A percentile compares a stretch with the other conserved stretches of the same genome.
Conservation (phyloP, 169 alveolate species). For the Eimeria maxima region DNA sequence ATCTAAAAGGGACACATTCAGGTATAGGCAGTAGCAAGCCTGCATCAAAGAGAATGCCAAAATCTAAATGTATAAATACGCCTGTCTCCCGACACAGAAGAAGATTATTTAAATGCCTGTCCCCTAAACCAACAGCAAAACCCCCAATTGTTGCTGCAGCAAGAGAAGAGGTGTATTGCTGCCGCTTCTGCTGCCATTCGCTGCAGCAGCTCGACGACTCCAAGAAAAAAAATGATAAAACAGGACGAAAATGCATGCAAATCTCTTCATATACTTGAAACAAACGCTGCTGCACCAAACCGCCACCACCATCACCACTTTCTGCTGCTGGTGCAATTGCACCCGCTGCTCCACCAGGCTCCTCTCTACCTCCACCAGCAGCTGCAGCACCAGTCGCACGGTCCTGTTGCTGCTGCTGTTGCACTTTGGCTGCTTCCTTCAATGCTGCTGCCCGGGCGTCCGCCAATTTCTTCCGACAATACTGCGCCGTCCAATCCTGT, state of each 20-base stretch:
- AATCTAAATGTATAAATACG: constrained; percentile 95
- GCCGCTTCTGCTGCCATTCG: constrained; percentile 88
- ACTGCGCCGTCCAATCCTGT: constrained; percentile 62
- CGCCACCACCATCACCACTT: not conserved
- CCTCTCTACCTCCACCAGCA: not conserved
- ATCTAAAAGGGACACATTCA: constrained; percentile 96
- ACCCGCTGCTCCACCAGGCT: constrained; percentile 9
- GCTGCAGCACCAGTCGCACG: not conserved
- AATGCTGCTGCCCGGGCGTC: constrained; percentile 15
- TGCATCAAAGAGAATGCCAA: constrained; percentile 96
- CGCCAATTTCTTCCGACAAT: constrained; percentile 68
- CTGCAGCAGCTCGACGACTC: constrained; percentile 78
- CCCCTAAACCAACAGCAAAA: constrained; percentile 96
- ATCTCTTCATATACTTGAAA: constrained; percentile 52
- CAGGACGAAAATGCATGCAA: constrained; percentile 77
- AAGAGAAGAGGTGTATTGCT: constrained; percentile 93
- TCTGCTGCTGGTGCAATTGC: not conserved
- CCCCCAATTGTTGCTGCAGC: constrained; percentile 97
- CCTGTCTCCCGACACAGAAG: constrained; percentile 94
- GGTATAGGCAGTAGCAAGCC: constrained; percentile 95
- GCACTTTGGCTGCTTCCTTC: not conserved
- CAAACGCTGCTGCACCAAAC: not conserved
- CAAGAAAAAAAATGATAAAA: constrained; percentile 81
- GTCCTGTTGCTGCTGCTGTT: not conserved
- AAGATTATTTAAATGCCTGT: constrained; percentile 96